phyloP scores from a whole-genome alignment of 129 eudicot species.

The Escallonia herrerae region DNA sequence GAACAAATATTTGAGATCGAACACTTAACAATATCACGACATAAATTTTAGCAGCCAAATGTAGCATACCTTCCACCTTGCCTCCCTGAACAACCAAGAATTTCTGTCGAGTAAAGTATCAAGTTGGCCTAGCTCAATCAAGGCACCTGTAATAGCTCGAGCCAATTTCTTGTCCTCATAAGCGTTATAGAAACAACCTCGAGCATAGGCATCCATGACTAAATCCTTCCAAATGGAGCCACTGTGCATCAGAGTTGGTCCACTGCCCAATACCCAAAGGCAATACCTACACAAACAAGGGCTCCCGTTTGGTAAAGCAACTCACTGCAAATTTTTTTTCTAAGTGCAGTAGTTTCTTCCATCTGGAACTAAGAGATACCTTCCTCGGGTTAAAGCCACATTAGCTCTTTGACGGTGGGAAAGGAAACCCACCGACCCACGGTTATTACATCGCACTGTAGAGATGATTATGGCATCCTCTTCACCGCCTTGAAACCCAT shows the following conservation, averaged over 20 bases:
- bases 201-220: conserved; percentile 23
- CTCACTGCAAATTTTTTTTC: neutral
- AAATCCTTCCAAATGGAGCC: conserved; percentile 43
- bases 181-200: conserved; percentile 39
- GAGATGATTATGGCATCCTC: conserved; percentile 74
- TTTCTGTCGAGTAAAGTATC: conserved; percentile 15
- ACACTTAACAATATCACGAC: too few species aligned
- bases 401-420: conserved; percentile 44
- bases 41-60: too few species aligned
- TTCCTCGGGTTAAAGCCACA: conserved; percentile 85
- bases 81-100: conserved; percentile 19
- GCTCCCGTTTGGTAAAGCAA: too few species aligned
- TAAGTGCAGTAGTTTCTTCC: neutral
- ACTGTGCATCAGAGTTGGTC: conserved; percentile 33
- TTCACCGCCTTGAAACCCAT: conserved; percentile 82
- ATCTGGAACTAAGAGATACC: conserved; percentile 24
- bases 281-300: conserved; percentile 31
- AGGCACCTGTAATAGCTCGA: conserved; percentile 5
- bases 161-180: conserved; percentile 31
- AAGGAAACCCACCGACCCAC: conserved; percentile 54
- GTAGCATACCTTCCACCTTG: conserved; percentile 37
- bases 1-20: neutral
- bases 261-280: conserved; percentile 68
- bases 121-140: conserved; percentile 19
- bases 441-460: conserved; percentile 42